These are phyloP conservation scores for Pseudogymnoascus sp. DNA, from an alignment of 2,329 filamentous ascomycete genomes.

Conservation along the genomic window DNA sequence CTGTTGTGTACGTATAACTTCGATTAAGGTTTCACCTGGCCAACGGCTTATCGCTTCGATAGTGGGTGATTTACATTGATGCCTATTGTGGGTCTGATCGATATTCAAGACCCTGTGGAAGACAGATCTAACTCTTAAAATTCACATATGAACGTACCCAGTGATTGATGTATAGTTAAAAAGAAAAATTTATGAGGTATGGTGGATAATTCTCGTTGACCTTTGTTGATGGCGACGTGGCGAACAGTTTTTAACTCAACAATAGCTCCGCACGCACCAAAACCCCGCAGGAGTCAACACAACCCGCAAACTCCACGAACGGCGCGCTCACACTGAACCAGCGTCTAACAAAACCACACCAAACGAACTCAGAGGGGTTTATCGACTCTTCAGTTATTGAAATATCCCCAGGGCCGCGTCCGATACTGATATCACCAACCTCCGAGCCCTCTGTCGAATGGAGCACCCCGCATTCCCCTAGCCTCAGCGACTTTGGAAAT, in stretches of 20 bases:
- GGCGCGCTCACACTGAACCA: not conserved
- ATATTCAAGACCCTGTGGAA: not conserved
- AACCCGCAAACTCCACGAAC: not conserved
- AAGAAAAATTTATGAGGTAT: constrained; percentile 4
- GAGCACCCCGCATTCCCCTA: constrained; percentile 11
- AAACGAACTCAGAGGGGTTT: not conserved
- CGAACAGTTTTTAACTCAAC: constrained; percentile 4
- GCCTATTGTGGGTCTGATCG: not conserved
- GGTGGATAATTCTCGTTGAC: not conserved
- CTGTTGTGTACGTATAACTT: not conserved
- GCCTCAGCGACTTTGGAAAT: constrained; percentile 24
- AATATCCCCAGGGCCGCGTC: not conserved
- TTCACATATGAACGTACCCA: not conserved
- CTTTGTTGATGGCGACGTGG: not conserved
- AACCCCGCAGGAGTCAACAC: constrained; percentile 1
- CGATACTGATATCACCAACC: not conserved
- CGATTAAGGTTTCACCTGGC: constrained; percentile 7
- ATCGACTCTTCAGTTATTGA: not conserved
- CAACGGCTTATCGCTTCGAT: constrained; percentile 6
- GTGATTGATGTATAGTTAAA: not conserved
- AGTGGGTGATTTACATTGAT: constrained; percentile 2
- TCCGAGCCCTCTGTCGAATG: constrained; percentile 1
- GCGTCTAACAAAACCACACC: not conserved
- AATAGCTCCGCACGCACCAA: not conserved
- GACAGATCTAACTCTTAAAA: not conserved